These are phyloP conservation scores for Platismatia glauca DNA, from an alignment of 495 filamentous ascomycete species.

Conservation along the genomic window DNA sequence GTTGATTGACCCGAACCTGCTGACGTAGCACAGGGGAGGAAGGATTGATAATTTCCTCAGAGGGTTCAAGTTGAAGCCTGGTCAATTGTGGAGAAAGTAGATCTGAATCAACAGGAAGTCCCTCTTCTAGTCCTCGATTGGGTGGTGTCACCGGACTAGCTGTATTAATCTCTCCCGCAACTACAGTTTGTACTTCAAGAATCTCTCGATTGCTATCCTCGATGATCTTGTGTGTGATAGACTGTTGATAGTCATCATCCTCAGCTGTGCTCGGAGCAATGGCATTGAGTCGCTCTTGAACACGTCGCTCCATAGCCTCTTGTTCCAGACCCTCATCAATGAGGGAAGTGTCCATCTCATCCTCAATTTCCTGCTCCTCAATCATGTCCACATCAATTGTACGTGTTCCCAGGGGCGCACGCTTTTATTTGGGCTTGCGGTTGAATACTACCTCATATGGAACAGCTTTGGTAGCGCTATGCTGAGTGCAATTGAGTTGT, in stretches of 20 bases:
- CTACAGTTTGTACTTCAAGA: too few relatives aligned
- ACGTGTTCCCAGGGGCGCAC: background rate
- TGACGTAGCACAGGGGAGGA: background rate
- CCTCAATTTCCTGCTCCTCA: background rate
- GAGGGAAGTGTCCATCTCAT: too few relatives aligned
- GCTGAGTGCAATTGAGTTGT: background rate
- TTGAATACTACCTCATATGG: background rate
- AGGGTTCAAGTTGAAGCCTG: background rate
- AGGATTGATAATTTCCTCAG: background rate
- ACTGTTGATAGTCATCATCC: background rate
- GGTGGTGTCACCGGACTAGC: background rate
- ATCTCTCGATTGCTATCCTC: too few relatives aligned
- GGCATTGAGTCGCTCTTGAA: background rate
- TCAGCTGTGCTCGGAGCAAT: too few relatives aligned
- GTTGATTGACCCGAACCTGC: background rate
- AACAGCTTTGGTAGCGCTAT: background rate
- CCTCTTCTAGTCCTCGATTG: background rate
- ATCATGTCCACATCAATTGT: background rate
- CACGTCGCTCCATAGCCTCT: background rate
- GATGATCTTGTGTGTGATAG: too few relatives aligned
- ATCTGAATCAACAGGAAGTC: background rate
- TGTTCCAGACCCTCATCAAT: background rate
- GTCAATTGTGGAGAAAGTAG: background rate
- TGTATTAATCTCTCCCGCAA: background rate
- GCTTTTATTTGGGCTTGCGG: too few relatives aligned